These are phyloP conservation scores for Podospora australis DNA, from an alignment of 495 filamentous ascomycete genomes.

Conservation along the genomic window DNA sequence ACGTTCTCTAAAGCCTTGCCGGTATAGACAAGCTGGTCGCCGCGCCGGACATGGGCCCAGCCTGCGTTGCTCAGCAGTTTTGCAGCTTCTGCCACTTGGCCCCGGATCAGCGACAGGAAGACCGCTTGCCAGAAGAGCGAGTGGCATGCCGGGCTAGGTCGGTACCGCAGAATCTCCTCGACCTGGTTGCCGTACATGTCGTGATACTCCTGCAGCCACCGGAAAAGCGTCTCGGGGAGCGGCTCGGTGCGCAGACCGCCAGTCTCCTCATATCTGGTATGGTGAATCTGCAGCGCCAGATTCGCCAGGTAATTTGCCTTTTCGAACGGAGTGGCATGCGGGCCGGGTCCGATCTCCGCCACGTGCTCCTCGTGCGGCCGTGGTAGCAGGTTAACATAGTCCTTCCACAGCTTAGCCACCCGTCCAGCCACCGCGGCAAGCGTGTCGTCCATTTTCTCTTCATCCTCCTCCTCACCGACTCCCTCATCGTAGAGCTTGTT, in stretches of 20 bases:
- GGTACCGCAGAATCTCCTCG: slow-evolving; percentile 50
- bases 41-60: slow-evolving; percentile 59
- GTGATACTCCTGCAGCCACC: slow-evolving; percentile 71
- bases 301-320: slow-evolving; percentile 70
- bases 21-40: slow-evolving; percentile 56
- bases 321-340: slow-evolving; percentile 49
- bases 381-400: slow-evolving; percentile 40
- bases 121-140: slow-evolving; percentile 74
- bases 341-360: slow-evolving; percentile 57
- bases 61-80: slow-evolving; percentile 61
- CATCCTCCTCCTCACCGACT: slow-evolving; percentile 44
- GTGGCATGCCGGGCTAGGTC: slow-evolving; percentile 67
- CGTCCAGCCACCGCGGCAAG: slow-evolving; percentile 50
- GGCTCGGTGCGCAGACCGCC: slow-evolving; percentile 34
- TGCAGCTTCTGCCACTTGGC: slow-evolving; percentile 57
- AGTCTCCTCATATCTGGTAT: slow-evolving; percentile 50
- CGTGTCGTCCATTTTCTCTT: slow-evolving; percentile 47
- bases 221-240: slow-evolving; percentile 65
- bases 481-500: slow-evolving; percentile 52
- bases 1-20: slow-evolving; percentile 67
- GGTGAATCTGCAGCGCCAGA: slow-evolving; percentile 66
- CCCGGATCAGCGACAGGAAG: slow-evolving; percentile 60
- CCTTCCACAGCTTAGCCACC: slow-evolving; percentile 55
- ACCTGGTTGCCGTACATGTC: slow-evolving; percentile 54
- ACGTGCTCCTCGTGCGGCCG: slow-evolving; percentile 45